A percentile compares a stretch with the other conserved stretches of the same genome.
Conservation (phyloP, 257 asterid genomes). For the Forsythia suspensa region DNA sequence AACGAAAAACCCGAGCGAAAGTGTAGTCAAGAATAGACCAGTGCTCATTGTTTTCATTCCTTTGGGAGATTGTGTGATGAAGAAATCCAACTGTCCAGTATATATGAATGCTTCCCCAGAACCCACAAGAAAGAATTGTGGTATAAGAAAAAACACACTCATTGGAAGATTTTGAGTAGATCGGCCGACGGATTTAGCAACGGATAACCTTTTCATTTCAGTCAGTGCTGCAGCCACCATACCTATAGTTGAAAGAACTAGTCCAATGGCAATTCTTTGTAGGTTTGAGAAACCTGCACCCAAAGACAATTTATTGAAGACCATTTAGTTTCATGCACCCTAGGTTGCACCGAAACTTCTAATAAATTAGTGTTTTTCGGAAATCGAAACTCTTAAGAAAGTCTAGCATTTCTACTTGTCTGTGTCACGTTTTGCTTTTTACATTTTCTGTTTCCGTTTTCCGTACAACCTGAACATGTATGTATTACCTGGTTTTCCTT, state of each 20-base stretch:
- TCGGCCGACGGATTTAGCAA: slow-evolving; percentile 41
- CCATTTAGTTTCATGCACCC: neutral
- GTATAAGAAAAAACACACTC: slow-evolving; percentile 69
- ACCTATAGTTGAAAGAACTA: slow-evolving; percentile 66
- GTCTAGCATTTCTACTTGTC: neutral
- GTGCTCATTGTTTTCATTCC: slow-evolving; percentile 98
- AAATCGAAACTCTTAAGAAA: neutral
- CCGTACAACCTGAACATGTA: neutral
- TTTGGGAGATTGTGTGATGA: slow-evolving; percentile 86
- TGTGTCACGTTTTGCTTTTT: neutral
- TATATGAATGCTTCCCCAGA: slow-evolving; percentile 89
- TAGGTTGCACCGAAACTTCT: neutral
- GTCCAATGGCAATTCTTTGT: slow-evolving; percentile 71
- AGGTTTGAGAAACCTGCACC: slow-evolving; percentile 61
- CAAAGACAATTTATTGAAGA: neutral
- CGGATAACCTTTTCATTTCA: slow-evolving; percentile 65
- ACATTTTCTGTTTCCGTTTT: neutral
- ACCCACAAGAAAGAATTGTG: slow-evolving; percentile 84
- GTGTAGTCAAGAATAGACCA: slow-evolving; percentile 83
- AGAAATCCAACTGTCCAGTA: slow-evolving; percentile 94
- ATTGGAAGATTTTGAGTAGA: slow-evolving; percentile 50
- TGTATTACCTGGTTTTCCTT: slow-evolving; percentile 64
- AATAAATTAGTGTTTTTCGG: no score
- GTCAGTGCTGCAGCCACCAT: slow-evolving; percentile 72
- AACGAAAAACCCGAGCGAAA: slow-evolving; percentile 77